Conservation (phyloP, 106 monocot genomes). For the Dioscorea alata region DNA sequence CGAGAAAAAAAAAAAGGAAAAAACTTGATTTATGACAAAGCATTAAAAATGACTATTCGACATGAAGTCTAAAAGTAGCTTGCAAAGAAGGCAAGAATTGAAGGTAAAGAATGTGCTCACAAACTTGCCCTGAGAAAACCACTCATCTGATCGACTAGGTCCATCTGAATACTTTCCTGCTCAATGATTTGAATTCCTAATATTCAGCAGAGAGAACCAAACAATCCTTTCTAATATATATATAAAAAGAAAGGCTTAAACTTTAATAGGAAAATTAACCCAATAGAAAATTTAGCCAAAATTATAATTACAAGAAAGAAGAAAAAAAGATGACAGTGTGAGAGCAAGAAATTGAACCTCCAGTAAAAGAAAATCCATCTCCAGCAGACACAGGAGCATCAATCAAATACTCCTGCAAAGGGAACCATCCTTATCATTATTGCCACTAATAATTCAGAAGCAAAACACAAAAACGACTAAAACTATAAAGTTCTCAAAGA, state of each 20-base stretch:
- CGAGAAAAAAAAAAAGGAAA: too few species aligned
- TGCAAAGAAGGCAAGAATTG: too few species aligned
- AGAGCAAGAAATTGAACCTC: constrained; percentile 14
- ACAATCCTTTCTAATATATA: too few species aligned
- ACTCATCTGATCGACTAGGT: constrained; percentile 66
- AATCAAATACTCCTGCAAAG: constrained; percentile 68
- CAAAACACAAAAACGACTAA: not conserved
- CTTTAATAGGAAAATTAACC: not conserved
- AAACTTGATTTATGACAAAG: too few species aligned
- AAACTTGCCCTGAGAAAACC: constrained; percentile 81
- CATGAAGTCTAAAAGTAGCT: too few species aligned
- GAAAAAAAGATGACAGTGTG: too few species aligned
- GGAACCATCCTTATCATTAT: not conserved
- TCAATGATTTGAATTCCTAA: not conserved
- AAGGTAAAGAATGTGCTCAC: constrained; percentile 15
- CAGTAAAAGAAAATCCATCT: constrained; percentile 90
- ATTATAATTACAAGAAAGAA: not conserved
- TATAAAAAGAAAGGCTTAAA: not conserved
- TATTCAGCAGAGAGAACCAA: too few species aligned
- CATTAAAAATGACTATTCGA: too few species aligned
- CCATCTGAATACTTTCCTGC: constrained; percentile 89
- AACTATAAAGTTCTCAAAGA: not conserved
- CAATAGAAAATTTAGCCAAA: not conserved
- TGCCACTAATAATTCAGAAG: not conserved
- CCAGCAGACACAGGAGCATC: constrained; percentile 77